Conservation (phyloP, 257 asterid genomes). For the Ophiorrhiza pumila region DNA sequence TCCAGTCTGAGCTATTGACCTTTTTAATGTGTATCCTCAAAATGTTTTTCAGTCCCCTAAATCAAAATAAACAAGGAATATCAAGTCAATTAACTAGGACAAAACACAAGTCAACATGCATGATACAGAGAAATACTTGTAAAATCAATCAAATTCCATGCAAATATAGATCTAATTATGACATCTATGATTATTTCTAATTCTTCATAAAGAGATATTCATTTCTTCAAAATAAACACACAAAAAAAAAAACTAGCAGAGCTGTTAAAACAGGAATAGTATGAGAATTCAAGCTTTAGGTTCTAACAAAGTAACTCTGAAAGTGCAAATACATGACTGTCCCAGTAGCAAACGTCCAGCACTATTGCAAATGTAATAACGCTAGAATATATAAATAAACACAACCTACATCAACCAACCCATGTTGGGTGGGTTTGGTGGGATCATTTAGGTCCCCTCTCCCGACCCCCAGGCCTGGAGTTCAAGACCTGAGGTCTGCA, state of each 20-base stretch:
- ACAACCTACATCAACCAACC: background rate
- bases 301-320: background rate
- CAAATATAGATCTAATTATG: background rate
- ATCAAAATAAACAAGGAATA: slow-evolving; percentile 17
- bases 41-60: slow-evolving; percentile 93
- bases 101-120: background rate
- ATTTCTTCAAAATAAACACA: background rate
- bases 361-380: background rate
- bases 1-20: slow-evolving; percentile 81
- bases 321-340: background rate
- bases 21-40: slow-evolving; percentile 82
- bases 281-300: background rate
- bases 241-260: background rate
- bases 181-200: background rate
- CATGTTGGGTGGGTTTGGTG: too few species aligned
- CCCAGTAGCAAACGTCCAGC: background rate
- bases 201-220: background rate
- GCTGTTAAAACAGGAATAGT: too few species aligned
- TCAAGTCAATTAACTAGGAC: background rate
- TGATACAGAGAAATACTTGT: background rate
- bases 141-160: background rate
- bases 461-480: too few species aligned
- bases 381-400: background rate
- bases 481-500: too few species aligned
- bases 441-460: too few species aligned